Base-by-base conservation (phyloP, 2,329 filamentous ascomycete species). In the Stagonosporopsis vannaccii region DNA sequence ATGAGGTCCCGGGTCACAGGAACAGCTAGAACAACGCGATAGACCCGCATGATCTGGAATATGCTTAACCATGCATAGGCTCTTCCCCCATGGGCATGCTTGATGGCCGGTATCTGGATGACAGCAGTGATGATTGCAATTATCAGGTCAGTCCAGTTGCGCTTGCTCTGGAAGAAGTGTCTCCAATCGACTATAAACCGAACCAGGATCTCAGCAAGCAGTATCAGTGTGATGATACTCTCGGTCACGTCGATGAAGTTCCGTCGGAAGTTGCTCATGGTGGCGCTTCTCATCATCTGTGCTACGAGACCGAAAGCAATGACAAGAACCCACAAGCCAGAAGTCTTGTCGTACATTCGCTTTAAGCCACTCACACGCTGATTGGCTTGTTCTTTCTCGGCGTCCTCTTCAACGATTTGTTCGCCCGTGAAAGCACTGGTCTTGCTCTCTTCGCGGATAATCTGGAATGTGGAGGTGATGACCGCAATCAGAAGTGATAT, bases 381-480 rank as follows among this genome's bases (percentile, higher is more conserved):
- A 79, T 83, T 68, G 66, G 73, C 56, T 57, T 71, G 33, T 66
- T 37, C 72, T 59, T 69, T 61, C 17, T 70, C 67, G 3, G 42
- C 20, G 11, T 66, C 59, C 36, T 80, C 78, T 28, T 78, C 76
- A 23, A 78, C 66, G 32, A 79, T 71, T 35, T 91, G 84, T 54
- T 92, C 86, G 12, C 87, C 87, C 4, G 92, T 93, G 75, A 99
- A 99, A 3, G 96, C 95, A 78, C 93, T 97, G 28, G 90, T 88
- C 75, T 90, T 93, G 78, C 92, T 96, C 74, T 99, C 95, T 79
- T 99, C 96, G 61, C 95, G 87, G 67, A 99, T 99, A 63, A 99
- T 91, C 74, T 99, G 95, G 71, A 99, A 99, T 1, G 94, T 97
- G 5, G 95, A 97, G 0, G 95, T 99, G 72, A 99, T 99, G 68